Evolutionary conservation across 1,284 basidiomycete genomes (phyloP).

Genomic region (Phenoliferia sp.): DNA sequence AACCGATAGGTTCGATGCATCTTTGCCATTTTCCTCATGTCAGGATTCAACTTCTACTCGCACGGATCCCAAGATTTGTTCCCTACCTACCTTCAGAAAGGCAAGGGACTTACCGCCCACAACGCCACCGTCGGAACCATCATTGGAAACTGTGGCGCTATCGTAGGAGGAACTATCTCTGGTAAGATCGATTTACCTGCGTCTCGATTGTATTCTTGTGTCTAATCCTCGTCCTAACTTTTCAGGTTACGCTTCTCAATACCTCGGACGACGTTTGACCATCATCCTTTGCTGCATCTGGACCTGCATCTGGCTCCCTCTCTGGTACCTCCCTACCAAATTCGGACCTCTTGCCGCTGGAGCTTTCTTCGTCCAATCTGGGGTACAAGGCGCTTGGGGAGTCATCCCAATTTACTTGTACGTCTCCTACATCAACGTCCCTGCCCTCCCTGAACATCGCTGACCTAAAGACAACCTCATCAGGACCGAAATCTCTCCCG

Average conservation of each 20-base stretch:
- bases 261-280: slow-evolving; percentile 80
- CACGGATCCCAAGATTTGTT: slow-evolving; percentile 69
- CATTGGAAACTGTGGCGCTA: not conserved
- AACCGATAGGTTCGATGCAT: slow-evolving; percentile 56
- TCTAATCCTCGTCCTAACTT: too few species aligned
- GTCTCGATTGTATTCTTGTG: too few species aligned
- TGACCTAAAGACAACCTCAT: slow-evolving; percentile 39
- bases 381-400: slow-evolving; percentile 50
- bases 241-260: slow-evolving; percentile 77
- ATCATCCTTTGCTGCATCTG: slow-evolving; percentile 60
- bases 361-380: slow-evolving; percentile 59
- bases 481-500: slow-evolving; percentile 59
- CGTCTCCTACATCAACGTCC: too few species aligned
- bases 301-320: slow-evolving; percentile 47
- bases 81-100: slow-evolving; percentile 67
- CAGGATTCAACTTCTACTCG: slow-evolving; percentile 87
- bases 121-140: slow-evolving; percentile 69
- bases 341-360: slow-evolving; percentile 41
- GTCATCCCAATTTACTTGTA: not conserved
- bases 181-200: too few species aligned
- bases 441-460: too few species aligned
- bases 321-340: slow-evolving; percentile 41
- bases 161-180: slow-evolving; percentile 64
- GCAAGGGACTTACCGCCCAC: slow-evolving; percentile 46
- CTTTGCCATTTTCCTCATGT: slow-evolving; percentile 55